Evolutionary conservation across 495 filamentous ascomycete species (phyloP).

Genomic region (Lepraria neglecta): DNA sequence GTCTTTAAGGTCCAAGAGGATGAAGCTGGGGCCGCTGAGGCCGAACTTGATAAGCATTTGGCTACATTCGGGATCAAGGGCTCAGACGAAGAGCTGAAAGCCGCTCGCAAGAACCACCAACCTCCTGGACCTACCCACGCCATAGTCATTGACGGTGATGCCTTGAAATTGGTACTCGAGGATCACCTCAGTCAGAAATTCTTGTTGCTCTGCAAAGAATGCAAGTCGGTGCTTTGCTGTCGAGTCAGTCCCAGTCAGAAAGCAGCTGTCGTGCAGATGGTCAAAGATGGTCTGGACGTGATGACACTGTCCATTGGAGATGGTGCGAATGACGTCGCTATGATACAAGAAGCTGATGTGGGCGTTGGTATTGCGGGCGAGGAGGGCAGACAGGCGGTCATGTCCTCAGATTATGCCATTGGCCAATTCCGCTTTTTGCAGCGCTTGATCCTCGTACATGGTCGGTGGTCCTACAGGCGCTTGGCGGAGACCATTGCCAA

Average conservation of each 20-base stretch:
- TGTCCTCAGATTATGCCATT: slow-evolving; percentile 98
- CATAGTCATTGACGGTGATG: slow-evolving; percentile 95
- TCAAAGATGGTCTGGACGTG: slow-evolving; percentile 88
- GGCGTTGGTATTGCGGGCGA: slow-evolving; percentile 97
- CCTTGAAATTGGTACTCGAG: slow-evolving; percentile 80
- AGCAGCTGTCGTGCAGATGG: slow-evolving; percentile 93
- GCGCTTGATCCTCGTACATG: slow-evolving; percentile 88
- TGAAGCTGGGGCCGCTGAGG: slow-evolving; percentile 54
- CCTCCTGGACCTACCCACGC: slow-evolving; percentile 84
- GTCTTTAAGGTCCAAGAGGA: slow-evolving; percentile 80
- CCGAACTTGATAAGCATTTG: slow-evolving; percentile 67
- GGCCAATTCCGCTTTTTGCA: slow-evolving; percentile 95
- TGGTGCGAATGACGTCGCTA: slow-evolving; percentile 97
- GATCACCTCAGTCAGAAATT: slow-evolving; percentile 84
- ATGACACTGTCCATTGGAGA: slow-evolving; percentile 97
- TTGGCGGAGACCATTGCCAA: slow-evolving; percentile 92
- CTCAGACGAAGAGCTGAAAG: slow-evolving; percentile 76
- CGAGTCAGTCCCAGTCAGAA: slow-evolving; percentile 97
- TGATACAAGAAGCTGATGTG: slow-evolving; percentile 99
- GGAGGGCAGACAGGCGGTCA: slow-evolving; percentile 93
- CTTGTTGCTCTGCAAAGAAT: slow-evolving; percentile 92
- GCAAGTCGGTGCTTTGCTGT: slow-evolving; percentile 94
- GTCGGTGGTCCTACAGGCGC: slow-evolving; percentile 91
- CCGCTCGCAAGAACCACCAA: slow-evolving; percentile 72
- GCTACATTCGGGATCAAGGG: slow-evolving; percentile 72